phyloP scores from a whole-genome alignment of 2,329 filamentous ascomycete species.

The Neoscytalidium dimidiatum region DNA sequence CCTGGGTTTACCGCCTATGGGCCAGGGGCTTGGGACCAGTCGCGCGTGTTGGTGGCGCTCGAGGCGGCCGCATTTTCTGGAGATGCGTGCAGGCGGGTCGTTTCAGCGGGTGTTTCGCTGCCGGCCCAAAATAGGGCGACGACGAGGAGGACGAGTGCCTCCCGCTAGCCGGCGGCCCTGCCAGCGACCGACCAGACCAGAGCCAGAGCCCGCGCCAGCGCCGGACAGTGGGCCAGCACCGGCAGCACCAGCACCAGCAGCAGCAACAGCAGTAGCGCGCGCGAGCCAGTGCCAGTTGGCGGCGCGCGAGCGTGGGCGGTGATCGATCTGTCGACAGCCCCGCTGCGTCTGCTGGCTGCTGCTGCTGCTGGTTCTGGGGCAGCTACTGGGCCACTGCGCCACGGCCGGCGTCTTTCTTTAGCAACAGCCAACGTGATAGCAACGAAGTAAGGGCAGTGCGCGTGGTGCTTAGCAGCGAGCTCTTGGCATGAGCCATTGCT shows the following conservation, averaged over 20 bases:
- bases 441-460: constrained; percentile 6
- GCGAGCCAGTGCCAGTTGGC: not conserved
- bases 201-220: not conserved
- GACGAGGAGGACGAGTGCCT: not conserved
- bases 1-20: constrained; percentile 20
- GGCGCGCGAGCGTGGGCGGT: not conserved
- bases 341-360: not conserved
- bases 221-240: not conserved
- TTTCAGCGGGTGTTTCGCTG: constrained; percentile 21
- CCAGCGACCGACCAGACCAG: not conserved
- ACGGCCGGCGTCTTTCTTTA: constrained; percentile 19
- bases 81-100: constrained; percentile 16
- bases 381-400: constrained; percentile 1
- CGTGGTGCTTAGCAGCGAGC: constrained; percentile 10
- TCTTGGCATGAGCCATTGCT: constrained; percentile 15
- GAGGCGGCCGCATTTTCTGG: constrained; percentile 9
- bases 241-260: no score
- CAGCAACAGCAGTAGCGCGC: no score
- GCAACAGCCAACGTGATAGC: constrained; percentile 13
- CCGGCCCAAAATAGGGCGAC: constrained; percentile 20
- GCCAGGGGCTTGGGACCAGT: constrained; percentile 12
- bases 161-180: not conserved
- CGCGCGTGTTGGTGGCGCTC: constrained; percentile 21
- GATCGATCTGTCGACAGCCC: constrained; percentile 15
- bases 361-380: not conserved